Evolutionary conservation across 2,329 filamentous ascomycete species (phyloP).

Genomic region (Alternaria solani): DNA sequence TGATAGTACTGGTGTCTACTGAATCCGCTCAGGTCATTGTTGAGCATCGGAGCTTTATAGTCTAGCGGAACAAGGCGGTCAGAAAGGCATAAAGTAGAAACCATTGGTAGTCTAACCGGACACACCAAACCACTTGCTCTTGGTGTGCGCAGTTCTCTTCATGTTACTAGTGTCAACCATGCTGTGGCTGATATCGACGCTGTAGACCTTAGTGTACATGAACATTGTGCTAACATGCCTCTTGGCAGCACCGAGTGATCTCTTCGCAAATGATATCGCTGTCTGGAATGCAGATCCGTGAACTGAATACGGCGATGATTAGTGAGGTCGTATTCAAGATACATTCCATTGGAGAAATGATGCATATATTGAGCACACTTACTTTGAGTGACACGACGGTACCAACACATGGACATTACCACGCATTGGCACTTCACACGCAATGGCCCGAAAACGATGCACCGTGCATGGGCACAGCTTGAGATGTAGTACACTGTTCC

Average conservation of each 20-base stretch:
- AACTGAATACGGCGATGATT: background rate
- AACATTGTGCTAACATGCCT: background rate
- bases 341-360: background rate
- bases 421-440: background rate
- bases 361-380: background rate
- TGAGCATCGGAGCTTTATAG: background rate
- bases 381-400: background rate
- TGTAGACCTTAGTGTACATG: conserved; percentile 2
- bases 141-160: background rate
- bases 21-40: background rate
- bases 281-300: background rate
- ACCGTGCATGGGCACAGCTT: conserved; percentile 2
- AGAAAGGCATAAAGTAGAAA: background rate
- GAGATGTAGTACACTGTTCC: background rate
- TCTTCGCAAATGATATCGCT: background rate
- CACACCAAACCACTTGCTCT: background rate
- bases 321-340: background rate
- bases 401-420: background rate
- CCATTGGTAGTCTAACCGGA: background rate
- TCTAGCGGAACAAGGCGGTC: background rate
- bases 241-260: background rate
- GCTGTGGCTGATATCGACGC: conserved; percentile 9
- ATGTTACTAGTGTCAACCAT: conserved; percentile 8
- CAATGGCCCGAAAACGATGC: background rate
- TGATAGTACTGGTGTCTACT: background rate